Base-by-base conservation (phyloP, 495 filamentous ascomycete species). In the Penicillium antarcticum region DNA sequence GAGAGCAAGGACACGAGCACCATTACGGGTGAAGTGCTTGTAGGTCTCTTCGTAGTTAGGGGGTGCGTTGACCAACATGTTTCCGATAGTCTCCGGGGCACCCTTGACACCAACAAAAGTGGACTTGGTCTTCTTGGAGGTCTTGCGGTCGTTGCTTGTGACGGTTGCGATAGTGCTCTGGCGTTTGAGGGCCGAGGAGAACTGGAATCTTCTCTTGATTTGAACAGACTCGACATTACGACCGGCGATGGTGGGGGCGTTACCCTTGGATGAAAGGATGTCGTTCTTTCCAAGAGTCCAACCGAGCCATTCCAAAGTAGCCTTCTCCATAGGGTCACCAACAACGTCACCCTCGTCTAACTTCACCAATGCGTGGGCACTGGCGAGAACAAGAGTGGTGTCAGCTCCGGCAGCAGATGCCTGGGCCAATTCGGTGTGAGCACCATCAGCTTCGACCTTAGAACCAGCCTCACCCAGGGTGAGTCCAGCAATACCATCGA, bases 251-350 rank as follows among this genome's bases (percentile, higher is more conserved):
- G 79, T 79, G 11, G 73, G 66, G 5, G 73, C 67, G 8, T 70
- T 67, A 4, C 70, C 72, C 48, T 77, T 77, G 45, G 66, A 65
- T 8, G 72, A 68, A 9, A 99, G 80, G 32, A 76, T 88, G 60
- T 97, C 95, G 50, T 94, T 92, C 51, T 83, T 86, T 26, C 92
- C 91, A 23, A 99, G 76, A 36, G 80, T 83, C 94, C 94, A 99
- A 32, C 92, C 91, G 42, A 99, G 82, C 49, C 91, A 88, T 10
- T 76, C 75, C 16, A 99, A 74, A 10, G 94, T 97, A 34, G 94
- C 94, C 69, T 97, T 96, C 62, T 99, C 94, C 94, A 99, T 99
- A 13, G 94, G 94, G 65, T 99, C 94, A 53, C 94, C 94, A 40
- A 97, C 95, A 52, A 97, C 84, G 13, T 99, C 94, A 16, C 94